These are phyloP conservation scores for Chaetomiaceae sp. DNA, from an alignment of 2,329 filamentous ascomycete species.

Conservation along the genomic window DNA sequence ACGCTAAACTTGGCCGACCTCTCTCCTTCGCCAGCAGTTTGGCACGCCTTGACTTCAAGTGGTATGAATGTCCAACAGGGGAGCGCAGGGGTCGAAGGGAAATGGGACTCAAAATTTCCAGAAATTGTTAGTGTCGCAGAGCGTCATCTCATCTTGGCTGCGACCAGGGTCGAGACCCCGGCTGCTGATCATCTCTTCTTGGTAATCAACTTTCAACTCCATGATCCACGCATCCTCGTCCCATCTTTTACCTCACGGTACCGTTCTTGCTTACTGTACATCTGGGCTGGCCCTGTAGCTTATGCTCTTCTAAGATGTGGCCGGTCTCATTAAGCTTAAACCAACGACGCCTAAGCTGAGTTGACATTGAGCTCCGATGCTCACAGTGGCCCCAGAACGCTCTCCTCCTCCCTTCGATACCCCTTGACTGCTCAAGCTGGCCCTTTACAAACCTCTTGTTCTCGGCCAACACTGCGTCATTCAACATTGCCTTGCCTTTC, in stretches of 20 bases:
- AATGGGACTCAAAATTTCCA: slow-evolving; percentile 16
- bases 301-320: too few species aligned
- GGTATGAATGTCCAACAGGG: neutral
- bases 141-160: slow-evolving; percentile 14
- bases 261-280: too few species aligned
- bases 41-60: neutral
- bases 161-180: neutral
- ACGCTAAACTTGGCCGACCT: neutral
- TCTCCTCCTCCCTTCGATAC: too few species aligned
- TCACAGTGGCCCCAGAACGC: too few species aligned
- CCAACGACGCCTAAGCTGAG: neutral
- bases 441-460: too few species aligned
- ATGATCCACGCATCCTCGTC: too few species aligned
- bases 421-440: too few species aligned
- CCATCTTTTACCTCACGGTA: too few species aligned
- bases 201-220: too few species aligned
- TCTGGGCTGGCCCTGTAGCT: too few species aligned
- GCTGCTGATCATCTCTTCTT: neutral
- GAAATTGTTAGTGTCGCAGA: slow-evolving; percentile 22
- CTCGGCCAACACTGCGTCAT: too few species aligned
- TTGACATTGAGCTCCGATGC: neutral
- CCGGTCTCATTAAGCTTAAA: neutral
- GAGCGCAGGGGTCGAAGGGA: neutral
- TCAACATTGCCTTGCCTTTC: too few species aligned
- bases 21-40: neutral